These are phyloP conservation scores for Bjerkandera adusta DNA, from an alignment of 1,284 basidiomycete genomes.

Conservation along the genomic window DNA sequence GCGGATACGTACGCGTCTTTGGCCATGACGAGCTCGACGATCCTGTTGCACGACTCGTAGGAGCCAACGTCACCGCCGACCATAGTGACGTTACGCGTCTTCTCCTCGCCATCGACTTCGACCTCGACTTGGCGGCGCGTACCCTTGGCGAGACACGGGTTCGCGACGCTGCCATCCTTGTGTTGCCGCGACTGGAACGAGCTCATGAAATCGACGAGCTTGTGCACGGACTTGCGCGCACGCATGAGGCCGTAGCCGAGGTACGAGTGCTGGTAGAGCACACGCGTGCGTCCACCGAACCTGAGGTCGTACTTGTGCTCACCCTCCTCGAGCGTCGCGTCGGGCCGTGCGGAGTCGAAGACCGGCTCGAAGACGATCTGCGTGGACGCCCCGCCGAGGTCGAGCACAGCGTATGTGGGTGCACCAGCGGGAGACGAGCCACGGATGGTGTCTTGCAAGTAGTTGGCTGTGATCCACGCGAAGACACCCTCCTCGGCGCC, in stretches of 20 bases:
- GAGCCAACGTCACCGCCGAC: constrained; percentile 75
- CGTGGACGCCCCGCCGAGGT: constrained; percentile 95
- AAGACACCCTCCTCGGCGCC: constrained; percentile 96
- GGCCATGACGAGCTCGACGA: constrained; percentile 91
- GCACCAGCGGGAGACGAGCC: constrained; percentile 45
- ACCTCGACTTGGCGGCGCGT: constrained; percentile 69
- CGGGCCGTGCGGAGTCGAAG: constrained; percentile 46
- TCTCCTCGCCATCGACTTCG: constrained; percentile 51
- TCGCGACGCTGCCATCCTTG: constrained; percentile 48
- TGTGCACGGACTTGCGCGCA: constrained; percentile 84
- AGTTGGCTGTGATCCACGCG: constrained; percentile 98
- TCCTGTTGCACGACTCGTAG: constrained; percentile 83
- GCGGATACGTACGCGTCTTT: constrained; percentile 83
- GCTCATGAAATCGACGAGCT: constrained; percentile 86
- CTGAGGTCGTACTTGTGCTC: constrained; percentile 92
- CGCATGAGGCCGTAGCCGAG: constrained; percentile 96
- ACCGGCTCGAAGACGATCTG: constrained; percentile 97
- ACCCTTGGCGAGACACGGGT: constrained; percentile 81
- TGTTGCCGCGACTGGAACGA: constrained; percentile 37
- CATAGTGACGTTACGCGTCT: constrained; percentile 74
- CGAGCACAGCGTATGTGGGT: constrained; percentile 88
- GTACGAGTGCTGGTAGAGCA: constrained; percentile 93
- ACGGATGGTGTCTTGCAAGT: constrained; percentile 77
- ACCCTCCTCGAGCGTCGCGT: constrained; percentile 67
- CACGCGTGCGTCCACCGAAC: constrained; percentile 71